Evolutionary conservation across 2,329 filamentous ascomycete genomes (phyloP), one percentile per base, ranked within the genome.

Genomic region (Microcyclosporella mali): DNA sequence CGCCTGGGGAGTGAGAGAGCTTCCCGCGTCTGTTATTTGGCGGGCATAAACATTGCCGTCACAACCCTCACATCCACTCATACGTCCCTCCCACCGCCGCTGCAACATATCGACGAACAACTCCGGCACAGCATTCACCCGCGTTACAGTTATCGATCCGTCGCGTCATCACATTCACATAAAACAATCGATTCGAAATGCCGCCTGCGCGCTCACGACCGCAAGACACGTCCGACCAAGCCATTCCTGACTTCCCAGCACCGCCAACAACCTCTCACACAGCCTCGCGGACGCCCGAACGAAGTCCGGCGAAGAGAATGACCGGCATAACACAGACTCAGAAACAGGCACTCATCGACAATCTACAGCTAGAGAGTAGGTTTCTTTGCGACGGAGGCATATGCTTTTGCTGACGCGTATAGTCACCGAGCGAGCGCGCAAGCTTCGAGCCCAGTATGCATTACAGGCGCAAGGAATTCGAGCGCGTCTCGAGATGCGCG

Each of bases 371-470:
- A 31, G 88, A 95, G 67, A 79, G 88, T 94, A 74, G 68, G n/a
- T 10, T 21, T 21, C 14, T 14, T 28, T 15, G 7, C 9, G 9
- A 28, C 9, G 15, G 16, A 21, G 15, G 19, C 57, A 34, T 9
- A 38, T 31, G 19, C 8, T 63, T 47, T 19, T 19, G 39, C 46
- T 33, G 40, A 60, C 36, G 55, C 43, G 37, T 36, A 19, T 37
- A 95, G 88, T 95, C 53, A 88, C 86, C 14, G 85, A 94, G 68
- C 81, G 89, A 62, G 86, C 87, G 49, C 80, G 90, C 56, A 88
- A 90, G 65, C 73, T 97, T 48, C 81, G 89, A 57, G 84, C 89
- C 6, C 88, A 94, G 63, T 95, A 94, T 69, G 83, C 84, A 46
- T 76, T 94, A 8, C 89, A 95, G 66, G 85, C 88, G 16, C 85